Conservation (phyloP, 2,329 filamentous ascomycete species). For the Fusarium tuaranense region DNA sequence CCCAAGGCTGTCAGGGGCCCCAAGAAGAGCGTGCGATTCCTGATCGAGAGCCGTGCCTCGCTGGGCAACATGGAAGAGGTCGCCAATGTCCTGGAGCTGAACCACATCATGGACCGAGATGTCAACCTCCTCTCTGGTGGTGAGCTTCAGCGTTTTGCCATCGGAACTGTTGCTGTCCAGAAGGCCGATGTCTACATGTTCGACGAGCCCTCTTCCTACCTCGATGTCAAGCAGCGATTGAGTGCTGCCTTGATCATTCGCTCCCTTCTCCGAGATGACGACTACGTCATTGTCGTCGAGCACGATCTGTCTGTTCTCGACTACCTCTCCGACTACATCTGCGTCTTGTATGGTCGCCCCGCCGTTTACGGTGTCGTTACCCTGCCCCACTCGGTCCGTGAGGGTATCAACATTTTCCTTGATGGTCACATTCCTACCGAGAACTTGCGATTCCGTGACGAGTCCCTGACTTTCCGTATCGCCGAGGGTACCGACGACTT, state of each 20-base stretch:
- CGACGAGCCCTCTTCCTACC: slow-evolving; percentile 97
- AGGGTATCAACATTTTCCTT: slow-evolving; percentile 99
- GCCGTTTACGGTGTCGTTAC: slow-evolving; percentile 98
- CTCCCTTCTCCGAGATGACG: slow-evolving; percentile 85
- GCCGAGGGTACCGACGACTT: slow-evolving; percentile 91
- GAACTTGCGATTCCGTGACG: slow-evolving; percentile 97
- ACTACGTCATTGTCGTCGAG: slow-evolving; percentile 99
- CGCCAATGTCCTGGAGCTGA: slow-evolving; percentile 84
- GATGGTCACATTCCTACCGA: slow-evolving; percentile 98
- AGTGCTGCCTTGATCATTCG: slow-evolving; percentile 93
- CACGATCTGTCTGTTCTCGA: slow-evolving; percentile 99
- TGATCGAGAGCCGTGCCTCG: slow-evolving; percentile 81
- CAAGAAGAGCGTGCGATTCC: slow-evolving; percentile 80
- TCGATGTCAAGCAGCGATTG: slow-evolving; percentile 99
- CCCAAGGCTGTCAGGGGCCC: slow-evolving; percentile 89
- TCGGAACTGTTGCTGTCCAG: slow-evolving; percentile 94
- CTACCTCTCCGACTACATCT: slow-evolving; percentile 98
- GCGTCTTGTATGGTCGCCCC: slow-evolving; percentile 94
- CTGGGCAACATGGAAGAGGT: slow-evolving; percentile 87
- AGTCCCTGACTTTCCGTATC: slow-evolving; percentile 95
- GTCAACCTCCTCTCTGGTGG: slow-evolving; percentile 92
- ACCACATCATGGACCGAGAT: slow-evolving; percentile 92
- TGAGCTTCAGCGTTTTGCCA: slow-evolving; percentile 97
- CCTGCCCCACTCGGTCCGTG: slow-evolving; percentile 92
- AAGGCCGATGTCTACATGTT: slow-evolving; percentile 99